Evolutionary conservation across 495 filamentous ascomycete species (phyloP), one percentile per base, ranked within the genome.

Genomic region (Xylaria flabelliformis): DNA sequence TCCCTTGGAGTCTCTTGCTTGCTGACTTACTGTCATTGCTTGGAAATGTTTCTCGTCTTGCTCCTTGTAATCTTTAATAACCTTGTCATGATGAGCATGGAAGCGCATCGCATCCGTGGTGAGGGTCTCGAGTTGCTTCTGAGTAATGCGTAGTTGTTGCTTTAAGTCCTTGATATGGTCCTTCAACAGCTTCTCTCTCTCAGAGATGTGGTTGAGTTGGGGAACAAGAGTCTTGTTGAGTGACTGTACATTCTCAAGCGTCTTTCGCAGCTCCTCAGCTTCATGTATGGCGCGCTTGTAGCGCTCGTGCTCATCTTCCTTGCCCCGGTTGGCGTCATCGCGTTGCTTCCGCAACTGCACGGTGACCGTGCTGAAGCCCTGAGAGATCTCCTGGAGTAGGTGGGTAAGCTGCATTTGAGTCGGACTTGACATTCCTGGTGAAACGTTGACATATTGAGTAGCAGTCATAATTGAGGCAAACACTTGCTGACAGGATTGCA

Each of bases 261-360:
- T 9, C 55, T 67, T 67, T 21, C 64, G 64, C 6, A 61, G 13
- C 46, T 67, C 53, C 5, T 61, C 64, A 2, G 15, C 63, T 34
- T 72, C 64, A 29, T 72, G 70, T 55, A 24, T 53, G 5, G 56
- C 51, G 32, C 63, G 53, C 64, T 72, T 72, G 44, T 50, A 61
- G 41, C 64, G 70, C 64, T 72, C 70, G 21, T 67, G 64, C 36
- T 72, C 70, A n/a, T 72, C 70, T 24, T 72, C 64, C 9, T n/a
- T 67, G 4, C 42, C 53, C 36, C 64, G 63, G 32, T 17, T 26
- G 15, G 70, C 70, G 10, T 72, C 63, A 34, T 72, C 70, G 4
- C 63, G 51, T 58, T 72, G 46, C n/a, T 67, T 50, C 15, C 63
- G 63, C 12, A 72, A n/a, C 51, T 67, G 64, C 7, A 51, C 53